Percentiles rank a stretch among this genome's conserved stretches.
phyloP scores from a whole-genome alignment of 2,329 filamentous ascomycete genomes.

The Phialemoniopsis sp. region DNA sequence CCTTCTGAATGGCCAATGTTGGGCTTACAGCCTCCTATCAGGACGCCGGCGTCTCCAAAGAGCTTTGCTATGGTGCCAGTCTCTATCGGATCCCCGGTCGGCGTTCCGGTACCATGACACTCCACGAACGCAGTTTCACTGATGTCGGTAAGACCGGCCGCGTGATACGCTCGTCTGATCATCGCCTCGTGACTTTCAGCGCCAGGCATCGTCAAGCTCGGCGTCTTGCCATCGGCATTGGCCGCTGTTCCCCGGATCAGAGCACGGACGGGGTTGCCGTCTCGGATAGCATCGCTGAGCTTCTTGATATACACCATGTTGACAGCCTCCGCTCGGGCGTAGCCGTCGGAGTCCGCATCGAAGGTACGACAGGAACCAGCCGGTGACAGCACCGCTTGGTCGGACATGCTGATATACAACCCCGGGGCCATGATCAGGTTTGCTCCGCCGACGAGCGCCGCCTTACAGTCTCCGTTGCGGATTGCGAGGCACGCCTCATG shows the following conservation, averaged over 20 bases:
- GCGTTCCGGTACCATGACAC: slow-evolving; percentile 34
- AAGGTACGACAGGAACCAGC: slow-evolving; percentile 7
- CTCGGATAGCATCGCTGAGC: background rate
- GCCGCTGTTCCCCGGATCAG: no score
- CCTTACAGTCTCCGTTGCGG: slow-evolving; percentile 14
- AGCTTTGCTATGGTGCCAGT: background rate
- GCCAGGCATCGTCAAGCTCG: no score
- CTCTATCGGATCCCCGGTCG: background rate
- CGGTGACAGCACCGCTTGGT: slow-evolving; percentile 11
- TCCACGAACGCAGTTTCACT: slow-evolving; percentile 19
- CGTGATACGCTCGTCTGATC: no score
- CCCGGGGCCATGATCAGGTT: slow-evolving; percentile 25
- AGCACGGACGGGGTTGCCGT: no score
- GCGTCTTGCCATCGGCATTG: no score
- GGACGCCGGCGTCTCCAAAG: background rate
- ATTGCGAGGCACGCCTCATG: slow-evolving; percentile 24
- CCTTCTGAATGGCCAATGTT: slow-evolving; percentile 40
- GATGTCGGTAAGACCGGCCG: no score
- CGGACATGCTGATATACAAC: slow-evolving; percentile 11
- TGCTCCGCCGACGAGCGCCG: slow-evolving; percentile 24
- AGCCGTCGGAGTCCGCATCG: no score
- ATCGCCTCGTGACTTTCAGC: no score
- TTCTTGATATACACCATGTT: no score
- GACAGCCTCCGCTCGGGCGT: no score
- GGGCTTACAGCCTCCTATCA: slow-evolving; percentile 27